Percentiles rank a stretch among this genome's conserved stretches.
Conservation (phyloP, 305 asterid genomes). For the Withania somnifera region DNA sequence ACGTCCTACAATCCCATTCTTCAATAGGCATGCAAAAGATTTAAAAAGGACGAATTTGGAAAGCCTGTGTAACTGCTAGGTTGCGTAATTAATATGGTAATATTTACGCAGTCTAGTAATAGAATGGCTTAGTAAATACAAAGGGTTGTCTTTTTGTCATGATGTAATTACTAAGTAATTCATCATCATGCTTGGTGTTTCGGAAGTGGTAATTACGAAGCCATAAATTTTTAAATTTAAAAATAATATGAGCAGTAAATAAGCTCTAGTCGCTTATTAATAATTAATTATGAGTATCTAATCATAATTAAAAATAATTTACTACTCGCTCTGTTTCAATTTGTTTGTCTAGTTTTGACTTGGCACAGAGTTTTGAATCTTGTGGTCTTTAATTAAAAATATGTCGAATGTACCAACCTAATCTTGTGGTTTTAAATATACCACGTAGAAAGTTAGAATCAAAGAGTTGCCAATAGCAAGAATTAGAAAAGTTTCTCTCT, state of each 20-base stretch:
- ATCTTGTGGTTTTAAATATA: too few relatives aligned
- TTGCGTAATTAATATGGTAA: background rate
- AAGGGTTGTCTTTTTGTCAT: background rate
- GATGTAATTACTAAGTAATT: background rate
- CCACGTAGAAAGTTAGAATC: too few relatives aligned
- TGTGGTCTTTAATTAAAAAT: background rate
- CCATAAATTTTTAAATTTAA: background rate
- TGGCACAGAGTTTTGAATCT: background rate
- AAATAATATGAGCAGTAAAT: background rate
- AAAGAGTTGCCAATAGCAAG: too few relatives aligned
- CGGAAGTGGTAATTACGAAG: background rate
- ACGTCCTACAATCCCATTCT: background rate
- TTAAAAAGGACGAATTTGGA: background rate
- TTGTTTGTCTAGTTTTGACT: background rate
- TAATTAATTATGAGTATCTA: background rate
- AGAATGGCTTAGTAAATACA: background rate
- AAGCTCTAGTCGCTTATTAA: background rate
- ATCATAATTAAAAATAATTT: background rate
- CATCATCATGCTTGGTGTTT: background rate
- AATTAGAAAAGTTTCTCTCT: too few relatives aligned
- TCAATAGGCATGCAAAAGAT: background rate
- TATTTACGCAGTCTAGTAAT: background rate
- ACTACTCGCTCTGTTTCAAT: background rate
- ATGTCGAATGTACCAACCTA: background rate
- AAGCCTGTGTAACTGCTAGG: background rate